Evolutionary conservation across 208 protist genomes (phyloP).

Genomic region (Trypanosoma theileri): DNA sequence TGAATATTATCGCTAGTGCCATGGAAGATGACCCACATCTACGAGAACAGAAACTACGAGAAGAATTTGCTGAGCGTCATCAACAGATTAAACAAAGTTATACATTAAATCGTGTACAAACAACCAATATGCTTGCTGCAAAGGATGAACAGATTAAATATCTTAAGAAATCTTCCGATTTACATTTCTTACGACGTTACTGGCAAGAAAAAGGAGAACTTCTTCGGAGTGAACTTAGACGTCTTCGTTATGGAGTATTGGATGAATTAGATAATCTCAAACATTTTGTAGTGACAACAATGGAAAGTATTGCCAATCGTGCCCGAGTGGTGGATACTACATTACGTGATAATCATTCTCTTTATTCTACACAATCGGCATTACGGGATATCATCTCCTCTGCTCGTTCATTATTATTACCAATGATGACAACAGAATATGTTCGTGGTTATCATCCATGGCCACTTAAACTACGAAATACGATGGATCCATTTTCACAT

Average conservation of each 20-base stretch:
- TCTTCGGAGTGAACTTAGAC: constrained; percentile 51
- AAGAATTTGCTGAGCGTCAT: constrained; percentile 56
- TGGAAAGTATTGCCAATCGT: constrained; percentile 51
- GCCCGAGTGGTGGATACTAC: constrained; percentile 54
- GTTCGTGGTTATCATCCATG: constrained; percentile 84
- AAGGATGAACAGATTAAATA: constrained; percentile 70
- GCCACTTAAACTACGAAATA: constrained; percentile 86
- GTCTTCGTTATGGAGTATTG: constrained; percentile 35
- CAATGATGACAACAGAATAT: constrained; percentile 85
- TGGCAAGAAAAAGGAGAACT: constrained; percentile 36
- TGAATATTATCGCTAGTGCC: constrained; percentile 34
- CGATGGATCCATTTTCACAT: constrained; percentile 67
- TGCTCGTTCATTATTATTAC: constrained; percentile 54
- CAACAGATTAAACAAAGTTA: constrained; percentile 59
- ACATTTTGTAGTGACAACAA: constrained; percentile 43
- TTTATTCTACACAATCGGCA: constrained; percentile 53
- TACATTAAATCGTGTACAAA: constrained; percentile 41
- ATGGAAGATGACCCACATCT: constrained; percentile 39
- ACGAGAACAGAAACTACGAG: constrained; percentile 36
- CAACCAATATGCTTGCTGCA: constrained; percentile 39
- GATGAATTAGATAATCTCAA: constrained; percentile 58
- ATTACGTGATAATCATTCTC: constrained; percentile 55
- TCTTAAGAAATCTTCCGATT: constrained; percentile 64
- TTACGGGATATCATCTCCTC: constrained; percentile 66
- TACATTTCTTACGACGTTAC: constrained; percentile 33